These are phyloP conservation scores for Cajanus cajan DNA, from an alignment of 306 rosid species.

Conservation along the genomic window DNA sequence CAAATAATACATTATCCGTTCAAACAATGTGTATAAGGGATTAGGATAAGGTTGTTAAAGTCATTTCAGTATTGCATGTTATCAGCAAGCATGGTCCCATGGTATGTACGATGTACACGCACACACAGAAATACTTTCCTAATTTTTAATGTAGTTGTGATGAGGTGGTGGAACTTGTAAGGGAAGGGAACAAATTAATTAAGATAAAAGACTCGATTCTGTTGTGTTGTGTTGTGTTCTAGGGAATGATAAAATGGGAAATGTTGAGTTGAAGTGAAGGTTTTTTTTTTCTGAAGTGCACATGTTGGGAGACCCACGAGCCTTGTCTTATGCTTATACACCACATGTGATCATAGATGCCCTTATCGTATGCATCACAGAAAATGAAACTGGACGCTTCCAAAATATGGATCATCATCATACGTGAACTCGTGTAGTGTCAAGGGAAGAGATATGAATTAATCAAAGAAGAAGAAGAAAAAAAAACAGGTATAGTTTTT, in stretches of 20 bases:
- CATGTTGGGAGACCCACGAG: slow-evolving; percentile 40
- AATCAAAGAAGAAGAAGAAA: background rate
- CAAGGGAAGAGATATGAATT: no score
- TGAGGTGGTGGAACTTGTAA: background rate
- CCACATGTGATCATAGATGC: slow-evolving; percentile 34
- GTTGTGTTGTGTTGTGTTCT: background rate
- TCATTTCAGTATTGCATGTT: background rate
- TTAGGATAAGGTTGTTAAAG: background rate
- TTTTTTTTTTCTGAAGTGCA: slow-evolving; percentile 8
- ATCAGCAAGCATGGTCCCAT: slow-evolving; percentile 1
- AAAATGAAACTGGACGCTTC: slow-evolving; percentile 24
- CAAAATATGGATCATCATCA: background rate
- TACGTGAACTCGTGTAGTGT: background rate
- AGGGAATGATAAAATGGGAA: background rate
- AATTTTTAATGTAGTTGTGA: background rate
- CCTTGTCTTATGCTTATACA: slow-evolving; percentile 31
- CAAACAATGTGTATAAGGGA: background rate
- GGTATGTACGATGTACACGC: background rate
- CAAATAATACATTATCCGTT: background rate
- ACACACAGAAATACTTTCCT: background rate
- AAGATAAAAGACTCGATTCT: background rate
- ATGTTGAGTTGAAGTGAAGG: background rate
- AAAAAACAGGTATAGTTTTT: background rate
- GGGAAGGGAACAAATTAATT: background rate
- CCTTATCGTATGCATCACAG: background rate